Conservation (phyloP, 2,329 filamentous ascomycete species). For the Fusarium nanum region DNA sequence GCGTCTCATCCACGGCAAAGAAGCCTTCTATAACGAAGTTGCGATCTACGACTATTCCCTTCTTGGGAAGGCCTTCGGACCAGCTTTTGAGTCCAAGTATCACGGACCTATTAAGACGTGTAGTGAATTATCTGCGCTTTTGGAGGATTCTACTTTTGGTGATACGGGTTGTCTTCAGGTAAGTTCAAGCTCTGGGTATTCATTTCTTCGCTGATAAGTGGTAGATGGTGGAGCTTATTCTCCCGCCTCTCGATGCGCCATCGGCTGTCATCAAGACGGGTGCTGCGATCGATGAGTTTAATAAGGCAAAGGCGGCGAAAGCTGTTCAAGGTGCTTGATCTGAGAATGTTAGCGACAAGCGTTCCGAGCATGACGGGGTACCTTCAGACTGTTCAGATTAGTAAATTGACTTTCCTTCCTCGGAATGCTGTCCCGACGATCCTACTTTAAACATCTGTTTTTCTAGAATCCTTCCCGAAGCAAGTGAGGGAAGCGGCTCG, state of each 20-base stretch:
- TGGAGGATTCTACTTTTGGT: background rate
- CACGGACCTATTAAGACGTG: background rate
- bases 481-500: background rate
- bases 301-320: background rate
- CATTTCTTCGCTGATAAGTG: too few species aligned
- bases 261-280: constrained; percentile 7
- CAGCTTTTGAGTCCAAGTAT: background rate
- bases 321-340: background rate
- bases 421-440: too few species aligned
- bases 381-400: too few species aligned
- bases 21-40: background rate
- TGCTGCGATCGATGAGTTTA: background rate
- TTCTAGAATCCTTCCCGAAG: background rate
- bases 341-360: too few species aligned
- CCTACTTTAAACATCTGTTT: too few species aligned
- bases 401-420: too few species aligned
- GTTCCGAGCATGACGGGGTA: too few species aligned
- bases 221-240: background rate
- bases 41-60: background rate
- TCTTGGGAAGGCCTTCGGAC: background rate
- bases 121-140: background rate
- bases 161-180: background rate
- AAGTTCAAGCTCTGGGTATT: too few species aligned
- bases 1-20: background rate
- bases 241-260: background rate